Percentiles rank a stretch among this genome's conserved stretches.
Conservation (phyloP, 2,329 filamentous ascomycete species). For the Fusarium drepaniforme region DNA sequence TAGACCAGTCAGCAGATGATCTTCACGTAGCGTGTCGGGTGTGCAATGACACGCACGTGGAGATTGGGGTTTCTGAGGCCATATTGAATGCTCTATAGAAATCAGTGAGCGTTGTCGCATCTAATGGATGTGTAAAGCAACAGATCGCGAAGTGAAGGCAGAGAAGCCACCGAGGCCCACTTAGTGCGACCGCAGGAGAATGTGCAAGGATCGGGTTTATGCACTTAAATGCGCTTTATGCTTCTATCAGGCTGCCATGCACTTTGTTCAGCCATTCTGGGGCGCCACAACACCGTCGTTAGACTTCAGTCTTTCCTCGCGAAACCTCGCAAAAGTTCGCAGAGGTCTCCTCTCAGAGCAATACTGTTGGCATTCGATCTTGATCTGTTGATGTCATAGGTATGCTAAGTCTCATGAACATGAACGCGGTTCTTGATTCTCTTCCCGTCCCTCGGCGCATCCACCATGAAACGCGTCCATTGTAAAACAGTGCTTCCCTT, state of each 20-base stretch:
- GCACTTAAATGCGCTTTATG: neutral
- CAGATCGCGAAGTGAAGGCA: neutral
- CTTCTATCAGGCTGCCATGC: neutral
- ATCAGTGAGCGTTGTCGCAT: neutral
- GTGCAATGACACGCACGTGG: slow-evolving; percentile 83
- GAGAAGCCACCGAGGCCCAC: neutral
- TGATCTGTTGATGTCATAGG: slow-evolving; percentile 1
- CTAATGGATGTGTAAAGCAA: neutral
- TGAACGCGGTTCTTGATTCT: neutral
- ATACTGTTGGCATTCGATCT: neutral
- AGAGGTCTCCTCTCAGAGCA: neutral
- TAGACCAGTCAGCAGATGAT: slow-evolving; percentile 50
- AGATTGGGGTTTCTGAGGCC: slow-evolving; percentile 62
- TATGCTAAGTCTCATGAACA: neutral
- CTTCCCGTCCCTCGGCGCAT: neutral
- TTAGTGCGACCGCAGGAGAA: neutral
- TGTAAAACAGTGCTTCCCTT: neutral
- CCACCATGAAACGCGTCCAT: neutral
- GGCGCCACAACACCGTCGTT: neutral
- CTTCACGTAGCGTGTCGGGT: slow-evolving; percentile 65
- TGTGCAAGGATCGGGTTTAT: neutral
- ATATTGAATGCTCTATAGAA: slow-evolving; percentile 39
- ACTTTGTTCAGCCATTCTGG: neutral
- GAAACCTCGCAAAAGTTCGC: neutral
- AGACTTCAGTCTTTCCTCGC: neutral